phyloP scores from a whole-genome alignment of 257 asterid genomes.

The Solanum dulcamara region DNA sequence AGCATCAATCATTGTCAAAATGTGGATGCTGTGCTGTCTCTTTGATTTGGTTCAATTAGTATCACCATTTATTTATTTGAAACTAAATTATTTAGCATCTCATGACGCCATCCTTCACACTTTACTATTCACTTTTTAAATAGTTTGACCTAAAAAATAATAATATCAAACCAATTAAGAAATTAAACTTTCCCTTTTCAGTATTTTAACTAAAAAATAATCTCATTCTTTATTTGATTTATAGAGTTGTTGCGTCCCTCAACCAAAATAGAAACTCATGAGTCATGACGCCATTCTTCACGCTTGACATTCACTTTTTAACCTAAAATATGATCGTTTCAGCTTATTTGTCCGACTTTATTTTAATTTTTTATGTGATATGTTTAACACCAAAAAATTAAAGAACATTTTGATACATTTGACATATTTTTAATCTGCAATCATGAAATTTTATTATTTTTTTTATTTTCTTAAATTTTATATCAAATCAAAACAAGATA shows the following conservation, averaged over 20 bases:
- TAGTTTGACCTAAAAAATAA: not conserved
- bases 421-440: not conserved
- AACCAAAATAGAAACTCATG: not conserved
- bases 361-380: not conserved
- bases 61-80: not conserved
- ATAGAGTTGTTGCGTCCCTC: not conserved
- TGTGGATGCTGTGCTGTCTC: not conserved
- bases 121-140: not conserved
- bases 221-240: not conserved
- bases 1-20: not conserved
- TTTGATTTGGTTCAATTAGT: not conserved
- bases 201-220: not conserved
- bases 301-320: not conserved
- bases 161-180: not conserved
- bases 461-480: not conserved
- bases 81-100: not conserved
- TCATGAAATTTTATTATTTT: not conserved
- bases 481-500: not conserved
- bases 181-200: not conserved
- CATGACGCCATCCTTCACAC: not conserved
- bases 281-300: not conserved
- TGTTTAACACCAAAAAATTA: not conserved
- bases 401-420: fast-evolving
- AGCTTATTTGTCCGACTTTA: not conserved
- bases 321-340: not conserved